Base-by-base conservation (phyloP, 129 eudicot species). In the Arctium minus region DNA sequence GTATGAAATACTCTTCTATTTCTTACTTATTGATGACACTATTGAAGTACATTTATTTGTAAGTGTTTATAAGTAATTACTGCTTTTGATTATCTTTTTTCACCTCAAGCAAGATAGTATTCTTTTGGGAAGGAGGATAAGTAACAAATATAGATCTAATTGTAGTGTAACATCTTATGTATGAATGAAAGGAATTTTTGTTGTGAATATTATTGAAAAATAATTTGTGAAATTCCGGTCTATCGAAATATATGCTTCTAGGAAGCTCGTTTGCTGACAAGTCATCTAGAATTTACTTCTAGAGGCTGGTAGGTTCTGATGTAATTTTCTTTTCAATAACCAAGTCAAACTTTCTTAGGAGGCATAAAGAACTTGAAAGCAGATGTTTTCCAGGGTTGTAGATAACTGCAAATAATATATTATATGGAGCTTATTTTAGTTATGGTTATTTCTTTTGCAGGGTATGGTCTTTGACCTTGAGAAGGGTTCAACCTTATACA, bases 381-480 rank as follows among this genome's bases (percentile, higher is more conserved):
- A n/a, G 11, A 64, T 18, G 70, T 27, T 64, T 46, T 53, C 22
- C 65, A n/a, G 65, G 65, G 22, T 13, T 60, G 29, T 17, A 60
- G 68, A 60, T 60, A 60, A 60, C 29, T 60, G 29, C 68, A 60
- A 60, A 60, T 60, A 5, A 18, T 60, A 60, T 74, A 62, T 74
- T 60, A 60, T 74, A 62, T 74, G 30, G 7, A 70, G 42, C 29
- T 22, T 8, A 36, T 36, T 67, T 56, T 81, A n/a, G 18, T n/a
- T 17, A 22, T 44, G 44, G 5, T 50, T 70, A 65, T 81, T 73
- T 29, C 32, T 67, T 80, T 73, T 84, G 68, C 83, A 96, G 97
- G 99, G 99, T 39, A 87, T 92, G 94, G 90, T 93, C 37, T 96
- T 93, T 84, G 99, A 96, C 87, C 96, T 93, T 15, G 98, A 93